phyloP scores from a whole-genome alignment of 495 filamentous ascomycete genomes.

The Penicillium macrosclerotiorum region DNA sequence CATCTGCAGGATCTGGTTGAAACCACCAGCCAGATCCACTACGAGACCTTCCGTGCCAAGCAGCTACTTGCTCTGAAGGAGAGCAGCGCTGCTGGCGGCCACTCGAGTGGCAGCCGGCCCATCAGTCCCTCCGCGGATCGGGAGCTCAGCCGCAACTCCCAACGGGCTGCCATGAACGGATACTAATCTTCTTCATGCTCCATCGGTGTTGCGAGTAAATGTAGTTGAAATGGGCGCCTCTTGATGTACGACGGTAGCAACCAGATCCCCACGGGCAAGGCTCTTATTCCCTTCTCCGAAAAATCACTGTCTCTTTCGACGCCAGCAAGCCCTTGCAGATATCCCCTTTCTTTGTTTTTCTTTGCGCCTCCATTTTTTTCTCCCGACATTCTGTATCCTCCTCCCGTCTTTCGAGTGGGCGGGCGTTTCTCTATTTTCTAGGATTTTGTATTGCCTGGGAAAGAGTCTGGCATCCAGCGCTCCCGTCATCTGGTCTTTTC shows the following conservation, averaged over 20 bases:
- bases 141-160: constrained; percentile 93
- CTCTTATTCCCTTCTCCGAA: constrained; percentile 16
- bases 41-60: constrained; percentile 99
- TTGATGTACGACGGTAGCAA: constrained; percentile 15
- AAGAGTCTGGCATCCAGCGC: constrained; percentile 33
- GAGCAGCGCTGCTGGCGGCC: constrained; percentile 80
- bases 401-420: constrained; percentile 12
- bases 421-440: constrained; percentile 28
- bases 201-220: constrained; percentile 9
- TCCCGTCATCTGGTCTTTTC: constrained; percentile 30
- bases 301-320: constrained; percentile 33
- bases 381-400: constrained; percentile 25
- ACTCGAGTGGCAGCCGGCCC: constrained; percentile 73
- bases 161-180: constrained; percentile 97
- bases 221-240: constrained; percentile 16
- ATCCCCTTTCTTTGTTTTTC: constrained; percentile 42
- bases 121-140: constrained; percentile 93
- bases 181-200: constrained; percentile 55
- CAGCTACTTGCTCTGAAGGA: constrained; percentile 97
- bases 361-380: constrained; percentile 25
- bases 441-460: constrained; percentile 27
- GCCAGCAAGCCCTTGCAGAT: constrained; percentile 46
- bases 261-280: constrained; percentile 6
- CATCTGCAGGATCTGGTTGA: constrained; percentile 98
- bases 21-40: constrained; percentile 99